phyloP scores from a whole-genome alignment of 441 rosid genomes.

The Erodium chrysanthum region DNA sequence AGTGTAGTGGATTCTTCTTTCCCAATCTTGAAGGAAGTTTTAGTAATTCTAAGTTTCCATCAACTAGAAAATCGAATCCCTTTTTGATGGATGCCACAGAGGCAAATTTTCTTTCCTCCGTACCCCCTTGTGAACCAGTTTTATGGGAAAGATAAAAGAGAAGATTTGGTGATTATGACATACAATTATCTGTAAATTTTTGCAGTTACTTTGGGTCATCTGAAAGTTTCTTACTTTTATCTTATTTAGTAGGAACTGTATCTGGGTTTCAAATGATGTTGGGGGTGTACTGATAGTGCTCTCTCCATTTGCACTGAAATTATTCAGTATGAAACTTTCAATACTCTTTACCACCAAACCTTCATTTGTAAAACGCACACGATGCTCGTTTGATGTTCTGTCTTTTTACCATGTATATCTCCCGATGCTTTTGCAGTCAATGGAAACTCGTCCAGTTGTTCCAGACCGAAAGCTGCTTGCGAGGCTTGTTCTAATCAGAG shows the following conservation, averaged over 20 bases:
- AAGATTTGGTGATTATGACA: background rate
- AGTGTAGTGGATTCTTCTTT: background rate
- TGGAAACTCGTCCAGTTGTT: conserved; percentile 76
- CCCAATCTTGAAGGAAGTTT: background rate
- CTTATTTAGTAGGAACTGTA: background rate
- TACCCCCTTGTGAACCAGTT: background rate
- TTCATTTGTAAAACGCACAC: background rate
- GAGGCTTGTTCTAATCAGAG: conserved; percentile 83
- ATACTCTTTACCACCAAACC: background rate
- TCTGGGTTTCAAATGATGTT: background rate
- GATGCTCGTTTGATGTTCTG: background rate
- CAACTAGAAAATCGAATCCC: background rate
- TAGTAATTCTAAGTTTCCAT: background rate
- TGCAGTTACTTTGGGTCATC: background rate
- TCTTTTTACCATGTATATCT: background rate
- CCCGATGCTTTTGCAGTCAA: conserved; percentile 39
- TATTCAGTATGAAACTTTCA: background rate
- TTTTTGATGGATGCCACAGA: background rate
- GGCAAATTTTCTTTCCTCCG: background rate
- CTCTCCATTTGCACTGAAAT: background rate
- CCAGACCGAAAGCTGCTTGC: conserved; percentile 86
- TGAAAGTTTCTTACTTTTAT: background rate
- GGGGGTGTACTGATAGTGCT: background rate
- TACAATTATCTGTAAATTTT: background rate
- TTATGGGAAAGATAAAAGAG: background rate